These are phyloP conservation scores for Cercophora samala DNA, from an alignment of 495 filamentous ascomycete species.

Conservation along the genomic window DNA sequence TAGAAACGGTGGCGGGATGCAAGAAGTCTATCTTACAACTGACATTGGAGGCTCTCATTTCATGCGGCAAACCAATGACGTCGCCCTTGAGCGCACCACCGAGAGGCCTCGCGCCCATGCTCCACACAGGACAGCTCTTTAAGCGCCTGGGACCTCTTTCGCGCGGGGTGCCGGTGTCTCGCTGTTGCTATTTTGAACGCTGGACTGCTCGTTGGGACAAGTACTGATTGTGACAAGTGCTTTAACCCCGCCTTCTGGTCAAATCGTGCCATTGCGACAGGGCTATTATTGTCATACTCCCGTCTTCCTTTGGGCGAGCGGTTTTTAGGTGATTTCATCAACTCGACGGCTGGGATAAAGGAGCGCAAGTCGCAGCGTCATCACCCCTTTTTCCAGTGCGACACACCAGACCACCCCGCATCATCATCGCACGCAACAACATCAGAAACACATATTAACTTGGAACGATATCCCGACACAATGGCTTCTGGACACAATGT, in stretches of 20 bases:
- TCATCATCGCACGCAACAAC: neutral
- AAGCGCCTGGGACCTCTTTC: slow-evolving; percentile 31
- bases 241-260: slow-evolving; percentile 19
- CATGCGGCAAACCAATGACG: slow-evolving; percentile 33
- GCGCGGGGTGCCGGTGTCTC: slow-evolving; percentile 24
- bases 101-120: slow-evolving; percentile 32
- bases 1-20: slow-evolving; percentile 17
- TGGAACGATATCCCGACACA: slow-evolving; percentile 8
- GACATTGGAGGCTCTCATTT: neutral
- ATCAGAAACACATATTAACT: neutral
- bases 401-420: neutral
- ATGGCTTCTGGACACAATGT: slow-evolving; percentile 55
- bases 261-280: neutral
- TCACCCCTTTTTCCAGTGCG: neutral
- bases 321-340: neutral
- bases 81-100: slow-evolving; percentile 18
- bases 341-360: neutral
- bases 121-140: slow-evolving; percentile 33
- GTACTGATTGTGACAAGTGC: slow-evolving; percentile 2
- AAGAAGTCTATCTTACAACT: neutral
- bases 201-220: neutral
- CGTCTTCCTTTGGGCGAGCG: neutral
- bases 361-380: neutral
- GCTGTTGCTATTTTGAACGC: slow-evolving; percentile 35
- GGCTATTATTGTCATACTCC: neutral